These are phyloP conservation scores for Xylaria nigripes DNA, from an alignment of 495 filamentous ascomycete species.

Conservation along the genomic window DNA sequence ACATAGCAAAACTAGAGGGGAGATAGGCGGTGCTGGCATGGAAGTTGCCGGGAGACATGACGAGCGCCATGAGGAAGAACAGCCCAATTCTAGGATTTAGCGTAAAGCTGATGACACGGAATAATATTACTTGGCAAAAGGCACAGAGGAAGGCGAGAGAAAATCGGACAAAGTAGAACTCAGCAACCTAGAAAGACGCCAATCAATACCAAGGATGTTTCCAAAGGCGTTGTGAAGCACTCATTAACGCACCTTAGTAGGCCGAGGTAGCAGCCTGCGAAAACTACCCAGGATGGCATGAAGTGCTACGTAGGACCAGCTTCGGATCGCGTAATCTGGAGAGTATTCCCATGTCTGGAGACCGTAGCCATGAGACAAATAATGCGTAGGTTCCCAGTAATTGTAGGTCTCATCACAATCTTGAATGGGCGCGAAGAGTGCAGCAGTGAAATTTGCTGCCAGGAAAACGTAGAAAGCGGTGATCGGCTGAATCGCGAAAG, in stretches of 20 bases:
- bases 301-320: constrained; percentile 86
- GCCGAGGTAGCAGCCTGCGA: constrained; percentile 52
- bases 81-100: constrained; percentile 74
- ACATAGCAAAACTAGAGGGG: constrained; percentile 96
- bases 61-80: constrained; percentile 67
- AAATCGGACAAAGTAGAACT: constrained; percentile 82
- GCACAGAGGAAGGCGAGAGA: constrained; percentile 69
- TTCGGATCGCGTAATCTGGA: constrained; percentile 88
- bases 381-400: constrained; percentile 98
- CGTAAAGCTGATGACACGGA: constrained; percentile 60
- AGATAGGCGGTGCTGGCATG: constrained; percentile 81
- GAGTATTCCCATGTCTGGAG: constrained; percentile 99
- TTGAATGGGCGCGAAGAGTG: constrained; percentile 83
- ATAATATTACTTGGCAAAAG: constrained; percentile 71
- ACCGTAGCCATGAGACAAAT: constrained; percentile 85
- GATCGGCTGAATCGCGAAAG: constrained; percentile 62
- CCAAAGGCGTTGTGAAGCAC: not conserved
- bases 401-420: constrained; percentile 99
- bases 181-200: constrained; percentile 43
- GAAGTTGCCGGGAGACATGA: constrained; percentile 84
- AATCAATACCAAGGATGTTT: not conserved
- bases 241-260: constrained; percentile 38
- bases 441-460: constrained; percentile 62
- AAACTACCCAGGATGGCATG: constrained; percentile 67
- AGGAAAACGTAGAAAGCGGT: constrained; percentile 71